phyloP scores from a whole-genome alignment of 371 early-diverging fungal genomes.

The Mucor lusitanicus region DNA sequence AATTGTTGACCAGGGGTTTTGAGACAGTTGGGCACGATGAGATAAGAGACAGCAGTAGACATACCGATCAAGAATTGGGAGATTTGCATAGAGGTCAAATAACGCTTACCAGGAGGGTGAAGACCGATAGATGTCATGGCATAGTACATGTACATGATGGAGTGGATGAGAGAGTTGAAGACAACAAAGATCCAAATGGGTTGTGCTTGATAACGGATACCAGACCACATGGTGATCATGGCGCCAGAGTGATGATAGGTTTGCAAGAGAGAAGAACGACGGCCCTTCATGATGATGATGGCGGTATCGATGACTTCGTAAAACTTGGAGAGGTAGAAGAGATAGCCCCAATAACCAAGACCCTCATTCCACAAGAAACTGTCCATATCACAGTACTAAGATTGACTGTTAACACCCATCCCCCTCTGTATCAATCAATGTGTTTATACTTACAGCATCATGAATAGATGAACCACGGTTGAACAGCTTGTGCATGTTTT shows the following conservation, averaged over 20 bases:
- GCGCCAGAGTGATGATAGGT: slow-evolving; percentile 91
- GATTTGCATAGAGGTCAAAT: slow-evolving; percentile 86
- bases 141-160: slow-evolving; percentile 91
- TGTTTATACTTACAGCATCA: slow-evolving; percentile 52
- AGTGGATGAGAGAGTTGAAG: slow-evolving; percentile 89
- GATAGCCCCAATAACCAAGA: slow-evolving; percentile 77
- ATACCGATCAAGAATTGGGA: slow-evolving; percentile 86
- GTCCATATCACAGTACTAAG: slow-evolving; percentile 71
- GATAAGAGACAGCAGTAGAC: slow-evolving; percentile 66
- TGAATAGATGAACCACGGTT: slow-evolving; percentile 26
- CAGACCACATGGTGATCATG: slow-evolving; percentile 82
- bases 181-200: slow-evolving; percentile 87
- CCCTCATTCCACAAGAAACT: slow-evolving; percentile 68
- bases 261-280: slow-evolving; percentile 80
- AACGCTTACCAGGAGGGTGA: slow-evolving; percentile 82
- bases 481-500: slow-evolving; percentile 56
- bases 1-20: slow-evolving; percentile 60
- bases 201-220: slow-evolving; percentile 72
- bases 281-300: slow-evolving; percentile 83
- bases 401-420: not conserved
- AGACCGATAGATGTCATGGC: slow-evolving; percentile 76
- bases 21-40: slow-evolving; percentile 71
- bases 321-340: slow-evolving; percentile 87
- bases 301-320: slow-evolving; percentile 89
- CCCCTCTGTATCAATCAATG: not conserved